These are phyloP conservation scores for Pseudopithomyces maydicus DNA, from an alignment of 2,329 filamentous ascomycete genomes.

Conservation along the genomic window DNA sequence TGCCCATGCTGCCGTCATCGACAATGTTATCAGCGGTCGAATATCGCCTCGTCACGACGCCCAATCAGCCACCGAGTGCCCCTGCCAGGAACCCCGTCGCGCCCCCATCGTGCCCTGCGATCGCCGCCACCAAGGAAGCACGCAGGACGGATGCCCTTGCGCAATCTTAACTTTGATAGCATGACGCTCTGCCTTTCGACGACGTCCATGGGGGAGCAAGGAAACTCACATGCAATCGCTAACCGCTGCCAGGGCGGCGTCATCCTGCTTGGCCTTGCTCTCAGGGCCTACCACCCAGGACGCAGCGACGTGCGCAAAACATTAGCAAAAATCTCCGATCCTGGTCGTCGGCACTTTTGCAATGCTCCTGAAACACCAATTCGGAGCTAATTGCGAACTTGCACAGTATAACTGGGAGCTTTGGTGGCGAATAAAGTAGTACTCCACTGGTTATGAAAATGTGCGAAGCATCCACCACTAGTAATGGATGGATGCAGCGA, in stretches of 20 bases:
- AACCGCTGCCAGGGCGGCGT: background rate
- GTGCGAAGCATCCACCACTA: too few relatives aligned
- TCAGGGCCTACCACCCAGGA: background rate
- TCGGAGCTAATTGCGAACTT: background rate
- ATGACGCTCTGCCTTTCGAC: background rate
- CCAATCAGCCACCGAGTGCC: background rate
- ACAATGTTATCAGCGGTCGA: background rate
- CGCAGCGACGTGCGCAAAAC: background rate
- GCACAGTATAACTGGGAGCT: too few relatives aligned
- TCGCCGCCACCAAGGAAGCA: background rate
- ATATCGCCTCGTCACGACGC: background rate
- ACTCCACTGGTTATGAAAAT: too few relatives aligned
- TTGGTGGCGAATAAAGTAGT: too few relatives aligned
- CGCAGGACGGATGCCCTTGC: background rate
- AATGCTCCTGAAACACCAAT: background rate
- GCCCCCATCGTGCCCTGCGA: background rate
- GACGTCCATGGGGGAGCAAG: background rate
- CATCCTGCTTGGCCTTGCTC: background rate
- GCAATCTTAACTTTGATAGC: background rate
- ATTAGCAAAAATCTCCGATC: background rate
- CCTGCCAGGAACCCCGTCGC: background rate
- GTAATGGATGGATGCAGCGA: background rate
- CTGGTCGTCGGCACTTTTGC: background rate
- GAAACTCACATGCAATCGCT: background rate
- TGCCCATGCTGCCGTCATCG: constrained; percentile 2